Base-by-base conservation (phyloP, 495 filamentous ascomycete genomes). In the Astrothelium macrocarpum region DNA sequence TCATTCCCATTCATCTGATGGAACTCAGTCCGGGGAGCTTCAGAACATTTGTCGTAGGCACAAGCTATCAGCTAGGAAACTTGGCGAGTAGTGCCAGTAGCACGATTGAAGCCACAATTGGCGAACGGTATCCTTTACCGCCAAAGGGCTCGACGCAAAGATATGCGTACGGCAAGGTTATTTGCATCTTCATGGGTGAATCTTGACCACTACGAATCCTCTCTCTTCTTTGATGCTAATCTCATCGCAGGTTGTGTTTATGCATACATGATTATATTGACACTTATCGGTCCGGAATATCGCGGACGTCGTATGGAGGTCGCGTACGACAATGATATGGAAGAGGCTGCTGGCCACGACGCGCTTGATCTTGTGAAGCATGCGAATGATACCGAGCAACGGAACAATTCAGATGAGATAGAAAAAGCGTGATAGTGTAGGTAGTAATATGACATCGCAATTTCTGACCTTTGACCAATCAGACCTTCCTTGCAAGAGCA, bases 91-190 rank as follows among this genome's bases (percentile, higher is more conserved):
- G 86, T 0, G 90, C 90, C 0, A 87, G 83, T 39, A 86, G 84
- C 14, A 95, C 90, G 14, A 95, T 95, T 70, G 90, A 95, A 69
- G 82, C 88, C 0, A 91, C 85, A 0, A 87, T 92, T 65, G 90
- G 91, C 42, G 81, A 91, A 74, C 80, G 84, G 3, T 96, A 94
- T 75, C 90, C 90, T 0, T 78, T 96, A 2, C 81, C 86, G 5
- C 78, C 80, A 0, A 74, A 73, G 23, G 77, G 77, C 4, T 66
- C 60, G 0, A 72, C 72, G 0, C 66, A 73, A 39, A 77, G 90
- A 31, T 96, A 92, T 71, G 76, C 90, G 59, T 96, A 96, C 61
- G 91, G 92, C 14, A 88, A 88, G 65, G 91, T 96, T 2, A 92
- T 96, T 67, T 90, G 88, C 64, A 94, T 96, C 68, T 92, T 95